Conservation (phyloP, 805 yeast species). For the Sungouiozyma intestinalis region DNA sequence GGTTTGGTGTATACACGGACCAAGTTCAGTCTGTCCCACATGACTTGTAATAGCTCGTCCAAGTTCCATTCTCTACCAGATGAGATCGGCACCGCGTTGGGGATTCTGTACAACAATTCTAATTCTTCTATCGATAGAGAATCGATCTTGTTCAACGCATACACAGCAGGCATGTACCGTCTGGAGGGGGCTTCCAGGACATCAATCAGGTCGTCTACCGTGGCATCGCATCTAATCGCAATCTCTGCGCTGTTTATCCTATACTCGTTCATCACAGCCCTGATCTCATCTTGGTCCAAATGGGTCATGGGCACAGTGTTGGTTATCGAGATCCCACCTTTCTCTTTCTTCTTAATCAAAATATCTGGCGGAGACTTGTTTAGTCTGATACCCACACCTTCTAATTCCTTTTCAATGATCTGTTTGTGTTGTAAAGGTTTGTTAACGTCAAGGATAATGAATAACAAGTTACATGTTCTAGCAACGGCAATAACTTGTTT, state of each 20-base stretch:
- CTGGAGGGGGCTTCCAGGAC: conserved; percentile 84
- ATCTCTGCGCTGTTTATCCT: conserved; percentile 92
- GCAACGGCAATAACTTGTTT: conserved; percentile 98
- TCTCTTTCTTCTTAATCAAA: conserved; percentile 81
- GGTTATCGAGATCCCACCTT: conserved; percentile 91
- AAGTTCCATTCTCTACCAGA: conserved; percentile 95
- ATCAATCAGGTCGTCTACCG: conserved; percentile 93
- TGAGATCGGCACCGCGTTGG: conserved; percentile 94
- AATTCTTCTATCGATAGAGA: conserved; percentile 89
- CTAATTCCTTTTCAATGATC: conserved; percentile 88
- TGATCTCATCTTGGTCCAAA: conserved; percentile 83
- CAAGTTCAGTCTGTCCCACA: conserved; percentile 89
- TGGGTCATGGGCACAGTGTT: conserved; percentile 88
- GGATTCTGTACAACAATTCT: conserved; percentile 81
- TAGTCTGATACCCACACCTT: conserved; percentile 93
- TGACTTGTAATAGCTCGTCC: conserved; percentile 84
- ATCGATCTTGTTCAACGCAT: conserved; percentile 92
- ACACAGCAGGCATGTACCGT: conserved; percentile 90
- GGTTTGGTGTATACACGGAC: conserved; percentile 97
- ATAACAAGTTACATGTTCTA: conserved; percentile 88
- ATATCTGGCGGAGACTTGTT: conserved; percentile 92
- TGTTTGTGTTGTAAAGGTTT: conserved; percentile 92
- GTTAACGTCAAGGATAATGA: conserved; percentile 90
- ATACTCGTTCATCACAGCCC: conserved; percentile 94
- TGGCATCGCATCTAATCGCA: conserved; percentile 94